A percentile compares a stretch with the other conserved stretches of the same genome.
These are phyloP conservation scores for Hypericum perforatum DNA, from an alignment of 345 rosid species.

Conservation along the genomic window DNA sequence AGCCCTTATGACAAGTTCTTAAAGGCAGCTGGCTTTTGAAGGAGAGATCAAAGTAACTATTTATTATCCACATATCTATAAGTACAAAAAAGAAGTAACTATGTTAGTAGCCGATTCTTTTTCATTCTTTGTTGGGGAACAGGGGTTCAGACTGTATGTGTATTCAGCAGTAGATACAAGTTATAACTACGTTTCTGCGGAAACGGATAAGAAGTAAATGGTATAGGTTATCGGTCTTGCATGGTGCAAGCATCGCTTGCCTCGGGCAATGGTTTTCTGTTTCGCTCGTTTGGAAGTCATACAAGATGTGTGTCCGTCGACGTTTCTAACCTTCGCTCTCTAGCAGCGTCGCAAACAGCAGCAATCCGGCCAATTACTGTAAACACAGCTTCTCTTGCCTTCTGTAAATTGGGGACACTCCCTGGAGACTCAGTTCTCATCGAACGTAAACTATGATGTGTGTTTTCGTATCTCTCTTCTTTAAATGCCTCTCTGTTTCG, in stretches of 20 bases:
- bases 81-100: background rate
- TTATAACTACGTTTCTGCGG: background rate
- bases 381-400: background rate
- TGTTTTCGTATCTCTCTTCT: background rate
- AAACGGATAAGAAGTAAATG: too few relatives aligned
- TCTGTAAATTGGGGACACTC: background rate
- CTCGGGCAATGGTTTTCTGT: too few relatives aligned
- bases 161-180: background rate
- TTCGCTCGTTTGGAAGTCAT: too few relatives aligned
- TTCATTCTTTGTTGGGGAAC: slow-evolving; percentile 11
- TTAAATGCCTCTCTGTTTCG: background rate
- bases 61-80: background rate
- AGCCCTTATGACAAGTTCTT: slow-evolving; percentile 81
- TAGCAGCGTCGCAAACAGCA: too few relatives aligned
- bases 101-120: background rate
- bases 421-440: slow-evolving; percentile 14
- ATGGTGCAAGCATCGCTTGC: too few relatives aligned
- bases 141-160: background rate
- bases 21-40: slow-evolving; percentile 77
- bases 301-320: too few relatives aligned
- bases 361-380: too few relatives aligned
- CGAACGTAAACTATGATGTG: slow-evolving; percentile 17
- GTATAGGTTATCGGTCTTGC: too few relatives aligned
- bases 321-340: too few relatives aligned
- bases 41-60: background rate